phyloP scores from a whole-genome alignment of 805 yeast species.

The Babjeviella inositovora region DNA sequence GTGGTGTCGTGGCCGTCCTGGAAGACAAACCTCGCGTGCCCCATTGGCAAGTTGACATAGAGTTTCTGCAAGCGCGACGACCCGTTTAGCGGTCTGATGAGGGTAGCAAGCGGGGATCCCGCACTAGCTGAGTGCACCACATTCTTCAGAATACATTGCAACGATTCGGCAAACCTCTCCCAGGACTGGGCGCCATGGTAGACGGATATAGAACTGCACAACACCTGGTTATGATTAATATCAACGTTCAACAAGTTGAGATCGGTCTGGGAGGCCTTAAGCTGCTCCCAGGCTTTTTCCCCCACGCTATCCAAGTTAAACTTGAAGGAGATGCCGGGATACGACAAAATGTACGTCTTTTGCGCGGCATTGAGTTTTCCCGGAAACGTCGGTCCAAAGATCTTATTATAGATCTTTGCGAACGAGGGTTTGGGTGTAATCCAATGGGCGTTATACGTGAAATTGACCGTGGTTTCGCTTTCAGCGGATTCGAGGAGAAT shows the following conservation, averaged over 20 bases:
- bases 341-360: slow-evolving; percentile 25
- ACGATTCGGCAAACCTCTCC: slow-evolving; percentile 2
- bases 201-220: slow-evolving; percentile 19
- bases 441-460: no score
- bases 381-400: slow-evolving; percentile 50
- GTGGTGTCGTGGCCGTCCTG: no score
- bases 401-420: slow-evolving; percentile 31
- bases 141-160: neutral
- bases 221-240: slow-evolving; percentile 10
- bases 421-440: no score
- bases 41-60: slow-evolving; percentile 5
- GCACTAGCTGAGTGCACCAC: neutral
- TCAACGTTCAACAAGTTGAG: slow-evolving; percentile 3
- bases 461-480: no score
- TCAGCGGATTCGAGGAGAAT: no score
- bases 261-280: slow-evolving; percentile 2
- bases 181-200: slow-evolving; percentile 15
- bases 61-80: slow-evolving; percentile 8
- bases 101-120: neutral
- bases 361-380: slow-evolving; percentile 16
- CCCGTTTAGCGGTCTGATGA: slow-evolving; percentile 8
- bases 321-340: slow-evolving; percentile 39
- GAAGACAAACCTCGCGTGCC: no score
- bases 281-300: slow-evolving; percentile 1
- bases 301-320: slow-evolving; percentile 16